phyloP scores from a whole-genome alignment of 164 flowering plant species.

The Liriodendron chinense region DNA sequence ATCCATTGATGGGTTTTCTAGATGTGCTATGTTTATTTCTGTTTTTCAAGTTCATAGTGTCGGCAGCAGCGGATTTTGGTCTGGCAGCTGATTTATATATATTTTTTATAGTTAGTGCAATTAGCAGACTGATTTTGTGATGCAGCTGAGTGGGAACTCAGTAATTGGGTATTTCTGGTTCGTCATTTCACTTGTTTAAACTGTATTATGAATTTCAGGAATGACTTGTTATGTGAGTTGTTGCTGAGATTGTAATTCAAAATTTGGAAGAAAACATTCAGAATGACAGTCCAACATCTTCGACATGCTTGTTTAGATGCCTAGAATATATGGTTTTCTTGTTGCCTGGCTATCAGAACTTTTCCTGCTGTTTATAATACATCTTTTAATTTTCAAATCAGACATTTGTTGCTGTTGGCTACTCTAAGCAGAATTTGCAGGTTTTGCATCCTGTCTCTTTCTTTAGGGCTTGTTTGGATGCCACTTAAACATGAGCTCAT shows the following conservation, averaged over 20 bases:
- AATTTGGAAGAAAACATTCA: background rate
- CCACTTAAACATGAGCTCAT: too few relatives aligned
- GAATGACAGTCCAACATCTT: background rate
- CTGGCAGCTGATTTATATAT: too few relatives aligned
- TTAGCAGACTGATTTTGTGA: background rate
- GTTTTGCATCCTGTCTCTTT: too few relatives aligned
- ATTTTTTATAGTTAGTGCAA: background rate
- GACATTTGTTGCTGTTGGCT: too few relatives aligned
- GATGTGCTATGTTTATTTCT: background rate
- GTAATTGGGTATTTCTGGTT: background rate
- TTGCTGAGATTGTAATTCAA: background rate
- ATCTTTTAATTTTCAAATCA: too few relatives aligned
- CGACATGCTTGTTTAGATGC: background rate
- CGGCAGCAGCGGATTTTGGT: background rate
- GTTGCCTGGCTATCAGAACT: too few relatives aligned
- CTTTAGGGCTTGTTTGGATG: too few relatives aligned
- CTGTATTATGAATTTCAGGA: background rate
- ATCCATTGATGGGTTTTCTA: background rate
- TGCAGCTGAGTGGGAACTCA: background rate
- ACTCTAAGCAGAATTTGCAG: too few relatives aligned
- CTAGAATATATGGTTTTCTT: too few relatives aligned
- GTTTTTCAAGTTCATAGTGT: background rate
- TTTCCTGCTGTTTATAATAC: too few relatives aligned
- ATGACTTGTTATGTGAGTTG: background rate
- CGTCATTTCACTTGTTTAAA: background rate